A percentile compares a stretch with the other conserved stretches of the same genome.
Conservation (phyloP, 768 basidiomycete genomes). For the Termitomyces sp. region DNA sequence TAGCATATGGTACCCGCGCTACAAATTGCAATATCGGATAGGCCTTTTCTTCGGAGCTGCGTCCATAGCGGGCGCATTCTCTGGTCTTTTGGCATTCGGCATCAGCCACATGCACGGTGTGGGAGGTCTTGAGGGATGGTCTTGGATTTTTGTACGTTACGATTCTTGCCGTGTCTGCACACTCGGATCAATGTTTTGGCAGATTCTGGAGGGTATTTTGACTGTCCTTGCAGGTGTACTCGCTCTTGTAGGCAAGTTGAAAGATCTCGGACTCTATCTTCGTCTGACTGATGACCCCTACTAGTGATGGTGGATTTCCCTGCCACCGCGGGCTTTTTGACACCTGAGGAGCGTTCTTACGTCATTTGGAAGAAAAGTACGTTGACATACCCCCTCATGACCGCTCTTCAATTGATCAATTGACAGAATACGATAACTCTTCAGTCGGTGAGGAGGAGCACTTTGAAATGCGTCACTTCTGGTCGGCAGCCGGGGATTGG, state of each 20-base stretch:
- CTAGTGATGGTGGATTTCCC: slow-evolving; percentile 64
- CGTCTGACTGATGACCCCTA: neutral
- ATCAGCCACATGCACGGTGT: slow-evolving; percentile 51
- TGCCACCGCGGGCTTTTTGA: slow-evolving; percentile 54
- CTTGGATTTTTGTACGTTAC: slow-evolving; percentile 60
- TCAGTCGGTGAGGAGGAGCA: slow-evolving; percentile 60
- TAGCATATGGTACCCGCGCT: slow-evolving; percentile 66
- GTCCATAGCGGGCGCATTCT: slow-evolving; percentile 60
- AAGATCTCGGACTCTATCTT: neutral
- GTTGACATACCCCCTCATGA: slow-evolving; percentile 6
- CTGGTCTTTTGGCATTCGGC: slow-evolving; percentile 54
- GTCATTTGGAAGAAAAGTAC: slow-evolving; percentile 54
- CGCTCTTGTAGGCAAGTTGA: slow-evolving; percentile 43
- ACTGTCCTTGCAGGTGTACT: slow-evolving; percentile 56
- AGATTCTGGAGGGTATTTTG: slow-evolving; percentile 63
- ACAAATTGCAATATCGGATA: slow-evolving; percentile 56
- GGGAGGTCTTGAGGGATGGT: slow-evolving; percentile 51
- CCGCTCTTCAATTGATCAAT: neutral
- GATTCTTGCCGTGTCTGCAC: neutral
- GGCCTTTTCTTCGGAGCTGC: slow-evolving; percentile 67
- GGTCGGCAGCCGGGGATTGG: slow-evolving; percentile 59
- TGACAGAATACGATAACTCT: slow-evolving; percentile 50
- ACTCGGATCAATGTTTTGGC: neutral
- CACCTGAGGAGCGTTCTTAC: slow-evolving; percentile 54
- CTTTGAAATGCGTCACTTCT: slow-evolving; percentile 50